Base-by-base conservation (phyloP, 2,329 filamentous ascomycete species). In the Colletotrichum gigasporum region DNA sequence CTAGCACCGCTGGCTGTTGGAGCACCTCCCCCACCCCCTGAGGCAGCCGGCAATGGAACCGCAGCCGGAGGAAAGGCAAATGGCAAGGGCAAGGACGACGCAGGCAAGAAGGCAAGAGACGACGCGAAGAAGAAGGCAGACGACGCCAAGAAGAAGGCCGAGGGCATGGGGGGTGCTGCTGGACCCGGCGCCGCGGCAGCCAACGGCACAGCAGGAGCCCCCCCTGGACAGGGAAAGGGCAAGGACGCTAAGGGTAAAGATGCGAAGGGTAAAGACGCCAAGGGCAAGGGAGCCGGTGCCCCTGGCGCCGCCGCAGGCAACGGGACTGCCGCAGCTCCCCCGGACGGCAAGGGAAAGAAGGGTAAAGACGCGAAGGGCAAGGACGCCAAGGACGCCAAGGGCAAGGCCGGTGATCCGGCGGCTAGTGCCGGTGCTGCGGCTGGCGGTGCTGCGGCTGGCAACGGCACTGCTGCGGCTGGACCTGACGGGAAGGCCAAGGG, bases 21-120 rank as follows among this genome's bases (percentile, higher is more conserved):
- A 5, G 51, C 37, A 24, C 51, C 51, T 16, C 51, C 51, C 6
- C 22, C 51, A 22, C 51, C 51, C 12, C 28, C 37, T 8, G 53
- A 28, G 5, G 30, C 30, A 3, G 39, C 41, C 4, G 41, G 41
- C 6, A 56, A 56, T 11, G 39, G 24, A 7, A 56, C 53, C 3
- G 53, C 53, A 12, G 12, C 52, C 45, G 39, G 16, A 4, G 32
- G 32, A 14, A 37, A 52, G 16, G 45, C 26, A 32, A 48, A 48
- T n/a, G 52, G 28, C 14, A 62, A 63, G 37, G 54, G 42, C 11
- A 63, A 63, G 16, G 57, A 51, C 11, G 48, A 60, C 20, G 59
- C 32, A 0, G 47, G 30, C 11, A 48, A 63, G 28, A 62, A 62
- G 16, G 59, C 59, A 2, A 47, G 51, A 20, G 58, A 57, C 18